These are phyloP conservation scores for Trichoderma sp. DNA, from an alignment of 2,329 filamentous ascomycete genomes.

Conservation along the genomic window DNA sequence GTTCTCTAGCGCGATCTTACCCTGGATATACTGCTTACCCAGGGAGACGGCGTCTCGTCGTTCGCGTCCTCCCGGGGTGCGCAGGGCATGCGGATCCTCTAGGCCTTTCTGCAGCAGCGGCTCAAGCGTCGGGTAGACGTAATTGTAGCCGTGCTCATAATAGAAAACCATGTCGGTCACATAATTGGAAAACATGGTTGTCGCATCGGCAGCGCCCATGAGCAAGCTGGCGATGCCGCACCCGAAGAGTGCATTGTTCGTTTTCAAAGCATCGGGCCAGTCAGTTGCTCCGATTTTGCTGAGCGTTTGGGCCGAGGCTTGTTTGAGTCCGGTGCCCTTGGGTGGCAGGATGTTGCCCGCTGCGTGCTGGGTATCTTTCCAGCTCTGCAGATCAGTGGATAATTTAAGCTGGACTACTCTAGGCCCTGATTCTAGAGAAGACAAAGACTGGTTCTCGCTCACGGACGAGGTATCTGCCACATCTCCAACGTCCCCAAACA, in stretches of 20 bases:
- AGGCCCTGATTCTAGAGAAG: slow-evolving; percentile 5
- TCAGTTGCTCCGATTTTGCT: slow-evolving; percentile 19
- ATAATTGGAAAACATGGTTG: slow-evolving; percentile 27
- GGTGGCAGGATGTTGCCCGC: slow-evolving; percentile 24
- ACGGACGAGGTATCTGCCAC: background rate
- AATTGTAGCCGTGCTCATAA: slow-evolving; percentile 27
- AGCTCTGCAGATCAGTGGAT: slow-evolving; percentile 23
- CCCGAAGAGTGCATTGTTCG: slow-evolving; percentile 26
- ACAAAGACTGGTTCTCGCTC: background rate
- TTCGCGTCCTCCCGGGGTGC: slow-evolving; percentile 22
- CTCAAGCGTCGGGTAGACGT: slow-evolving; percentile 24
- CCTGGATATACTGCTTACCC: slow-evolving; percentile 24
- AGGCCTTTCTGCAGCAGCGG: slow-evolving; percentile 22
- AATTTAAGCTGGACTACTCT: slow-evolving; percentile 22
- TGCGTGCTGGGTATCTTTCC: slow-evolving; percentile 24
- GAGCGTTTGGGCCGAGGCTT: slow-evolving; percentile 19
- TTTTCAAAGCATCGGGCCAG: slow-evolving; percentile 24
- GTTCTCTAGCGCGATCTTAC: slow-evolving; percentile 24
- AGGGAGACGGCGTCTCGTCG: slow-evolving; percentile 22
- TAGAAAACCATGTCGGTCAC: slow-evolving; percentile 28
- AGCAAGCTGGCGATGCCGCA: slow-evolving; percentile 24
- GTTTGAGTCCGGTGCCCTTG: slow-evolving; percentile 22
- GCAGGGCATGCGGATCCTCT: slow-evolving; percentile 21
- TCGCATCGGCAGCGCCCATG: slow-evolving; percentile 24
- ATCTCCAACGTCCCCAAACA: slow-evolving; percentile 20